Conservation (phyloP, 257 asterid species). For the Solanum chilense region DNA sequence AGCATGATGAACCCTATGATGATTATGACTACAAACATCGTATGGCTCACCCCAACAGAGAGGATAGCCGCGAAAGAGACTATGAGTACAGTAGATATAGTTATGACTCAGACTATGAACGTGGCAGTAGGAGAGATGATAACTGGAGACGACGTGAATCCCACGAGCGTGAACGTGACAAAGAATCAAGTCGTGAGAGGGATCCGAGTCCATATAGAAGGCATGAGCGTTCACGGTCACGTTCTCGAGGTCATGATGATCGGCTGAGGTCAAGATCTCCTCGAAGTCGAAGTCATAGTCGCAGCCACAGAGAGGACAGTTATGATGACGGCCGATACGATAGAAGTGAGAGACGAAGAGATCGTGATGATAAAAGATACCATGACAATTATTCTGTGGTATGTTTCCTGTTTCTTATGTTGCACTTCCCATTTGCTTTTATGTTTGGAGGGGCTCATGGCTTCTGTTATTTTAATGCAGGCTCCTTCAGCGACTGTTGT, state of each 20-base stretch:
- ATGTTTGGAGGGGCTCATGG: background rate
- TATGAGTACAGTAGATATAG: constrained; percentile 67
- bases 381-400: constrained; percentile 63
- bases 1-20: constrained; percentile 73
- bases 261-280: constrained; percentile 83
- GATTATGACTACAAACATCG: constrained; percentile 78
- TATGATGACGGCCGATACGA: constrained; percentile 64
- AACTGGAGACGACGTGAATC: constrained; percentile 76
- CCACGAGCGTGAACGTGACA: constrained; percentile 76
- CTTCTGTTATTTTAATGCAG: constrained; percentile 26
- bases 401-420: constrained; percentile 8
- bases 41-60: constrained; percentile 51
- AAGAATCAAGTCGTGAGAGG: constrained; percentile 73
- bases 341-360: constrained; percentile 73
- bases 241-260: constrained; percentile 72
- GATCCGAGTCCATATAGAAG: constrained; percentile 64
- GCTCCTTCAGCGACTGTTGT: constrained; percentile 95
- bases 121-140: constrained; percentile 70
- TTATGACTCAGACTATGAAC: constrained; percentile 92
- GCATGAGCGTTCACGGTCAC: constrained; percentile 62
- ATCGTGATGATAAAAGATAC: constrained; percentile 63
- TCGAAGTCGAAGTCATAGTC: constrained; percentile 66
- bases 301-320: constrained; percentile 81
- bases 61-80: constrained; percentile 77
- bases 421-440: background rate